A percentile compares a stretch with the other conserved stretches of the same genome.
Evolutionary conservation across 129 eudicot genomes (phyloP).

Genomic region (Sambucus nigra): DNA sequence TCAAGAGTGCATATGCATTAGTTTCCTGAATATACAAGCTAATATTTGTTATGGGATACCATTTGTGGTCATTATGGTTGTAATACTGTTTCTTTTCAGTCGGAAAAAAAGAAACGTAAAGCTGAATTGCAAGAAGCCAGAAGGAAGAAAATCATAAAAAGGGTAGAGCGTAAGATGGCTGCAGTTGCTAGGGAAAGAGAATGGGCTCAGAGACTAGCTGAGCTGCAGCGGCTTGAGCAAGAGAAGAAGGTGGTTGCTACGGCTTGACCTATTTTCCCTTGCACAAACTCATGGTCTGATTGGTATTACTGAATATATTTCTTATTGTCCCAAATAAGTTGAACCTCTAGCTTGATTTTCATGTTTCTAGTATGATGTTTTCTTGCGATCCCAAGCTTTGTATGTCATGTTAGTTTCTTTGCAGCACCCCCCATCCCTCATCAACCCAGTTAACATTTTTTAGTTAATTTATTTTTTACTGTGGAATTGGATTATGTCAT

Average conservation of each 20-base stretch:
- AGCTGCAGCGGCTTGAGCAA: conserved; percentile 57
- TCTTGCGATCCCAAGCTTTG: neutral
- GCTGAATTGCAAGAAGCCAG: conserved; percentile 74
- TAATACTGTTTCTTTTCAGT: conserved; percentile 18
- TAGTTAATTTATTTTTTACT: too few species aligned
- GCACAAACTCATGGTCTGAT: neutral
- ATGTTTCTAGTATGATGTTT: neutral
- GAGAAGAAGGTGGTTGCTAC: conserved; percentile 45
- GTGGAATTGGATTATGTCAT: too few species aligned
- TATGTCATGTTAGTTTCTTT: neutral
- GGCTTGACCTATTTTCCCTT: conserved; percentile 17
- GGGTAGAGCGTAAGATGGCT: conserved; percentile 90
- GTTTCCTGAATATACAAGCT: too few species aligned
- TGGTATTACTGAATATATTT: neutral
- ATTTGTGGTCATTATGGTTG: neutral
- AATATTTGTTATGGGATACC: neutral
- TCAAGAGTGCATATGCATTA: too few species aligned
- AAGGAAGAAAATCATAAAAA: conserved; percentile 45
- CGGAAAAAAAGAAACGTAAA: conserved; percentile 77
- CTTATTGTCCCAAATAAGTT: neutral
- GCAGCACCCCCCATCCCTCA: neutral
- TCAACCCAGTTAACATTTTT: too few species aligned
- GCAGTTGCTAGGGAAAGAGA: conserved; percentile 98
- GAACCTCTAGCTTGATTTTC: too few species aligned
- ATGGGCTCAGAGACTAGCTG: conserved; percentile 70